A percentile compares a stretch with the other conserved stretches of the same genome.
Evolutionary conservation across 2,329 filamentous ascomycete species (phyloP).

Genomic region (Hymenoscyphus albidus): DNA sequence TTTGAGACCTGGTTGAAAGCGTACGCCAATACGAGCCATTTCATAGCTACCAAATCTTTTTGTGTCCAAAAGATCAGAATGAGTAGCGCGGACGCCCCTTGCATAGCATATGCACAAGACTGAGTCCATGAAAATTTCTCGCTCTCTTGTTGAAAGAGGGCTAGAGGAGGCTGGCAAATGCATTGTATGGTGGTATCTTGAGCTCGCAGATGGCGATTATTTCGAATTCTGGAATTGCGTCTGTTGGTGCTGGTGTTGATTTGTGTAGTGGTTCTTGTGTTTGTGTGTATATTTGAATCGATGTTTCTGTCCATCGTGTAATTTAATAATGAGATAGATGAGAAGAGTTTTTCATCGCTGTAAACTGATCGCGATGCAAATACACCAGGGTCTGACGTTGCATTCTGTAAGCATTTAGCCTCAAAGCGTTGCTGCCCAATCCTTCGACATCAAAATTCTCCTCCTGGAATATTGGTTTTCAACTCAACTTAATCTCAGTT

Average conservation of each 20-base stretch:
- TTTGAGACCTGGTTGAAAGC: background rate
- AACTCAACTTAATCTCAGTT: background rate
- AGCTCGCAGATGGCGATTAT: background rate
- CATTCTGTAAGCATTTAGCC: background rate
- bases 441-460: background rate
- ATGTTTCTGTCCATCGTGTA: background rate
- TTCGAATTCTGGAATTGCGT: background rate
- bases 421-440: background rate
- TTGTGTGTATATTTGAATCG: background rate
- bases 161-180: background rate
- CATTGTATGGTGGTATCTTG: background rate
- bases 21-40: background rate
- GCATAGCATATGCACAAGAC: background rate
- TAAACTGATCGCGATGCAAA: too few relatives aligned
- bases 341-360: too few relatives aligned
- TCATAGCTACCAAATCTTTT: background rate
- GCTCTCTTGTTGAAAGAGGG: background rate
- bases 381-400: too few relatives aligned
- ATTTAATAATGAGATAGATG: background rate
- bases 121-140: background rate
- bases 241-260: background rate
- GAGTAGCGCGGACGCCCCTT: background rate
- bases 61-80: background rate
- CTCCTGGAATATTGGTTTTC: background rate
- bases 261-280: too few relatives aligned